Percentiles rank a stretch among this genome's conserved stretches.
Conservation (phyloP, 495 filamentous ascomycete genomes). For the Oidiodendron maius region DNA sequence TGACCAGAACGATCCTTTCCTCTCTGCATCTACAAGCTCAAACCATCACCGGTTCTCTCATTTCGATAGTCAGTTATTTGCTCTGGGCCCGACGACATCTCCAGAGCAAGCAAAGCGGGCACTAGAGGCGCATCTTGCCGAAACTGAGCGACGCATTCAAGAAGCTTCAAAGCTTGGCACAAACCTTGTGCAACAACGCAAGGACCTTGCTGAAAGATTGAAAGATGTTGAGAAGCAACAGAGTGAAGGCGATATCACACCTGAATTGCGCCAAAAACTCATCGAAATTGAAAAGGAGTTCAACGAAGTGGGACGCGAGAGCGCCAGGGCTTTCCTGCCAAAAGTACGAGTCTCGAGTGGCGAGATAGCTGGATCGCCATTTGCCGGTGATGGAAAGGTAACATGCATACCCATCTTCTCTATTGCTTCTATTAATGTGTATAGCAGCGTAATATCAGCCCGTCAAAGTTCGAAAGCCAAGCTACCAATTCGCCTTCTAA, state of each 20-base stretch:
- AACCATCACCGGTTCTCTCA: slow-evolving; percentile 66
- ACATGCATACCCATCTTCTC: neutral
- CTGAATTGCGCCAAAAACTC: slow-evolving; percentile 76
- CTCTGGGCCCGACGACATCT: slow-evolving; percentile 68
- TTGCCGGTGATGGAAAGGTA: slow-evolving; percentile 47
- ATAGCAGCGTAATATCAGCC: slow-evolving; percentile 61
- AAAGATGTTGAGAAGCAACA: slow-evolving; percentile 79
- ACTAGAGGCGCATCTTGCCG: slow-evolving; percentile 82
- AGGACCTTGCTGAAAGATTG: slow-evolving; percentile 71
- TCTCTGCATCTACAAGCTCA: slow-evolving; percentile 33
- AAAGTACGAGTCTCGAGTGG: slow-evolving; percentile 67
- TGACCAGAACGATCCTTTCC: slow-evolving; percentile 38
- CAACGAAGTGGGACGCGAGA: slow-evolving; percentile 88
- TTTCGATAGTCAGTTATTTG: slow-evolving; percentile 74
- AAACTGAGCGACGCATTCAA: slow-evolving; percentile 85
- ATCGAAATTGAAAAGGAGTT: slow-evolving; percentile 89
- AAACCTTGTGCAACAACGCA: slow-evolving; percentile 76
- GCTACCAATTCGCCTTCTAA: slow-evolving; percentile 87
- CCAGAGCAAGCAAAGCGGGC: slow-evolving; percentile 83
- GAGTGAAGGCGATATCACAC: slow-evolving; percentile 73
- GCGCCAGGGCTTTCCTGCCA: slow-evolving; percentile 81
- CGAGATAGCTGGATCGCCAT: slow-evolving; percentile 57
- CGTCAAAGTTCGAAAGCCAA: slow-evolving; percentile 77
- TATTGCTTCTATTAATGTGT: slow-evolving; percentile 10
- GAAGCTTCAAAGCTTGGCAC: slow-evolving; percentile 85